phyloP scores from a whole-genome alignment of 345 rosid genomes.

The Reutealis trisperma region DNA sequence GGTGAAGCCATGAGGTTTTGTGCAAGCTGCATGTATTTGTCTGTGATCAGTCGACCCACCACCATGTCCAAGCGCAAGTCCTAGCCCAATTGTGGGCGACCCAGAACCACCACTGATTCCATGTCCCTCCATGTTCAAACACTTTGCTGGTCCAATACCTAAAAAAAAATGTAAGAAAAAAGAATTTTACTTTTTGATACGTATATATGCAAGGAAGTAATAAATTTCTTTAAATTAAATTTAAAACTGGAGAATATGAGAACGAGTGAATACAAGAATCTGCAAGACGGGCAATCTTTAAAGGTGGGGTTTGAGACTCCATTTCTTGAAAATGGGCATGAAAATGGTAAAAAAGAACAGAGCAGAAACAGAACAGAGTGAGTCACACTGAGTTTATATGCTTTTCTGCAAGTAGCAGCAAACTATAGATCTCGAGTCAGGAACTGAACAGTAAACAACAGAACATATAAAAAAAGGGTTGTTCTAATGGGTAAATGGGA shows the following conservation, averaged over 20 bases:
- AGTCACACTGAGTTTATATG: background rate
- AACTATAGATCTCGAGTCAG: constrained; percentile 17
- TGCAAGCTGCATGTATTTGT: background rate
- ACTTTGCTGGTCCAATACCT: constrained; percentile 26
- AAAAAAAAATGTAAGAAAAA: background rate
- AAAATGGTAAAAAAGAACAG: constrained; percentile 10
- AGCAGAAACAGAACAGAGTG: background rate
- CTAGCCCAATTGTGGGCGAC: constrained; percentile 38
- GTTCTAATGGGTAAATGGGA: too few relatives aligned
- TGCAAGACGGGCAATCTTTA: constrained; percentile 31
- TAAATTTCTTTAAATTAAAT: background rate
- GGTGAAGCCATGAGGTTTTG: constrained; percentile 35
- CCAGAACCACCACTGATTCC: constrained; percentile 16
- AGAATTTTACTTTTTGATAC: too few relatives aligned
- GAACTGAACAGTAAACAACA: background rate
- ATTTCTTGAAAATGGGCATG: constrained; percentile 16
- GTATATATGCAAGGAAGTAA: background rate
- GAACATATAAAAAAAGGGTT: background rate
- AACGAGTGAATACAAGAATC: background rate
- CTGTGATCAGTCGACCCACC: constrained; percentile 6
- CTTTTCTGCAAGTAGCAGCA: background rate
- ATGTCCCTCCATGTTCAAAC: constrained; percentile 29
- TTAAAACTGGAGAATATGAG: background rate
- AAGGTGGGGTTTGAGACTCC: constrained; percentile 32
- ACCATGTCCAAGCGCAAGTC: constrained; percentile 46